phyloP scores from a whole-genome alignment of 1,139 yeast genomes.

The Geotrichum restrictum region DNA sequence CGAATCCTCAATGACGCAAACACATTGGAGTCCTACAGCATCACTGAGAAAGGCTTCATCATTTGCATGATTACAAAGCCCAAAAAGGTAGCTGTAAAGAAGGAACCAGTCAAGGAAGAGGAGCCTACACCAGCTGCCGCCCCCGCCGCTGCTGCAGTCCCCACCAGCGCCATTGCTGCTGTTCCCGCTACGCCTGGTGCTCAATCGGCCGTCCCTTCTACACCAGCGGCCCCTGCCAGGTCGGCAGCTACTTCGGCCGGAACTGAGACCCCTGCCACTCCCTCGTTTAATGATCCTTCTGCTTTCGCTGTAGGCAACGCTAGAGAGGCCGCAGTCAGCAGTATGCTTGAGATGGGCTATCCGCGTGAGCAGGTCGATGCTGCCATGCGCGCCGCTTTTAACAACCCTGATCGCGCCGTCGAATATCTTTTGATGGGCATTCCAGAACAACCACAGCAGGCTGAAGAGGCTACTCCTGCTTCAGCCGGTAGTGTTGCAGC shows the following conservation, averaged over 20 bases:
- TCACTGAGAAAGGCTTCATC: conserved; percentile 81
- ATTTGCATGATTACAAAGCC: conserved; percentile 79
- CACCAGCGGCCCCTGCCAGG: conserved; percentile 29
- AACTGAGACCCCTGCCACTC: conserved; percentile 32
- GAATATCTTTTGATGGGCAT: conserved; percentile 89
- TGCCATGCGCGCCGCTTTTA: conserved; percentile 92
- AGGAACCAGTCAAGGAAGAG: conserved; percentile 23
- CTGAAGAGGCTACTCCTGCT: conserved; percentile 30
- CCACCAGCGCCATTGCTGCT: conserved; percentile 26
- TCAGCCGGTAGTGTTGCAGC: conserved; percentile 29
- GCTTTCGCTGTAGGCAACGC: conserved; percentile 56
- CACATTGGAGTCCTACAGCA: conserved; percentile 63
- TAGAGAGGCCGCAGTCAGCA: conserved; percentile 65
- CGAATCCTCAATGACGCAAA: conserved; percentile 85
- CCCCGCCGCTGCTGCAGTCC: conserved; percentile 31
- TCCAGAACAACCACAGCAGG: conserved; percentile 57
- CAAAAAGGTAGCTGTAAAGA: conserved; percentile 26
- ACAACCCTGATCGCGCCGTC: conserved; percentile 97
- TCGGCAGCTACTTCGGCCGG: conserved; percentile 34
- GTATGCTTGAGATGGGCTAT: conserved; percentile 95
- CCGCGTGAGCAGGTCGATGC: conserved; percentile 81
- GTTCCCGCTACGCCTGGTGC: conserved; percentile 29
- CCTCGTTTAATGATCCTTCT: conserved; percentile 36
- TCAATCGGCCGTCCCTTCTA: conserved; percentile 29
- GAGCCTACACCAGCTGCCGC: conserved; percentile 1